phyloP scores from a whole-genome alignment of 768 basidiomycete genomes.

The Pleurotus pulmonarius region DNA sequence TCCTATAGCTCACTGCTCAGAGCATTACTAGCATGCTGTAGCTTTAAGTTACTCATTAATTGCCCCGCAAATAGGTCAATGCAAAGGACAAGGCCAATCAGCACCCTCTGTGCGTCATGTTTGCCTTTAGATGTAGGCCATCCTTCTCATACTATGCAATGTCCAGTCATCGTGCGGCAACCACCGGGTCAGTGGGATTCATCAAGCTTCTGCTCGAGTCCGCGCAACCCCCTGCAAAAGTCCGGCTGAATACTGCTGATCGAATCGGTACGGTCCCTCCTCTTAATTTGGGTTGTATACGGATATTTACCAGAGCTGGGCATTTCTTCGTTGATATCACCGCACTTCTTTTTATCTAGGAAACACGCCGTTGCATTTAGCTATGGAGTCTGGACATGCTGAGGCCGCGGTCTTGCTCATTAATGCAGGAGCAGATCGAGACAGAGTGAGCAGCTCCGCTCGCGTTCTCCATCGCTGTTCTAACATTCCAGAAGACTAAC shows the following conservation, averaged over 20 bases:
- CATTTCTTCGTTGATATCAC: constrained; percentile 14
- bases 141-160: constrained; percentile 13
- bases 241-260: constrained; percentile 83
- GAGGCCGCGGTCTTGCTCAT: constrained; percentile 88
- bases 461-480: constrained; percentile 4
- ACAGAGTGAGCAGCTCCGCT: constrained; percentile 54
- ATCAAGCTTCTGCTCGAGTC: constrained; percentile 82
- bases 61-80: constrained; percentile 66
- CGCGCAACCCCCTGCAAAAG: constrained; percentile 70
- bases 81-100: constrained; percentile 93
- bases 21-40: constrained; percentile 27
- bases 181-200: constrained; percentile 90
- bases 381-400: constrained; percentile 95
- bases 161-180: constrained; percentile 88
- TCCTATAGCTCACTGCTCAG: constrained; percentile 20
- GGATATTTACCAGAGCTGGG: neutral
- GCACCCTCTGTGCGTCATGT: constrained; percentile 66
- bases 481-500: constrained; percentile 57
- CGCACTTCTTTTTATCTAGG: constrained; percentile 42
- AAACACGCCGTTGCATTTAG: constrained; percentile 94
- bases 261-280: constrained; percentile 53
- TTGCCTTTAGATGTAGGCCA: constrained; percentile 17
- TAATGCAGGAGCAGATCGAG: constrained; percentile 92
- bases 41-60: constrained; percentile 22
- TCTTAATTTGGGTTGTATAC: constrained; percentile 5